Conservation (phyloP, 345 rosid genomes). For the Pseudoturritis turrita region DNA sequence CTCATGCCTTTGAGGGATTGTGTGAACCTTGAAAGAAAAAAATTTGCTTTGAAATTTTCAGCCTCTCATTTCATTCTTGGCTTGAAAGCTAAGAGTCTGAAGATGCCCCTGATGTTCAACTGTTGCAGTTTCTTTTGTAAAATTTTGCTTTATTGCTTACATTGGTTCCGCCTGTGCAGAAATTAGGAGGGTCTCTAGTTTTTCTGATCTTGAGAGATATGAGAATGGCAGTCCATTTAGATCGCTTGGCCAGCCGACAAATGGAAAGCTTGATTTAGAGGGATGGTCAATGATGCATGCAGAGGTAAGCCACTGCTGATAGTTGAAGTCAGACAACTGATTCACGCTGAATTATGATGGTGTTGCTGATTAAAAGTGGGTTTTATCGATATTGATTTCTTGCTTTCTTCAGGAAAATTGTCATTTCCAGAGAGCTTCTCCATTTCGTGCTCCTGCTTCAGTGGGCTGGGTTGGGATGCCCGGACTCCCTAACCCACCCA, state of each 20-base stretch:
- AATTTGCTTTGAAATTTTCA: background rate
- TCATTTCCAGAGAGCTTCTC: constrained; percentile 64
- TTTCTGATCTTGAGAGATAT: constrained; percentile 67
- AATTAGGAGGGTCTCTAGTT: constrained; percentile 61
- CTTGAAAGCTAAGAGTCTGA: background rate
- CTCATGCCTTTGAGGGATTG: background rate
- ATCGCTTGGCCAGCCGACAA: constrained; percentile 57
- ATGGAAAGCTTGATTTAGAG: constrained; percentile 74
- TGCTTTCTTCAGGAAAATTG: constrained; percentile 60
- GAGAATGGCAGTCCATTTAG: constrained; percentile 89
- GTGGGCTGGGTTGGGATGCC: constrained; percentile 77
- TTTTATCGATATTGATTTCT: background rate
- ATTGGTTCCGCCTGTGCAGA: constrained; percentile 43
- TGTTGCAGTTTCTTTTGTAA: background rate
- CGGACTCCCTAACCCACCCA: constrained; percentile 54
- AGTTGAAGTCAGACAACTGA: background rate
- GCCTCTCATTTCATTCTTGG: background rate
- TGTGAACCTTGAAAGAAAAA: background rate
- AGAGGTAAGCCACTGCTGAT: constrained; percentile 51
- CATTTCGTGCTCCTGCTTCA: constrained; percentile 55
- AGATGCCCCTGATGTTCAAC: background rate
- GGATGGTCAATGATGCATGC: constrained; percentile 78
- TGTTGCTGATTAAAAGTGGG: background rate
- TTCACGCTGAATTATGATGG: background rate
- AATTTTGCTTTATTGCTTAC: background rate